These are phyloP conservation scores for Paraleonurus japonicus DNA, from an alignment of 257 asterid genomes.

Conservation along the genomic window DNA sequence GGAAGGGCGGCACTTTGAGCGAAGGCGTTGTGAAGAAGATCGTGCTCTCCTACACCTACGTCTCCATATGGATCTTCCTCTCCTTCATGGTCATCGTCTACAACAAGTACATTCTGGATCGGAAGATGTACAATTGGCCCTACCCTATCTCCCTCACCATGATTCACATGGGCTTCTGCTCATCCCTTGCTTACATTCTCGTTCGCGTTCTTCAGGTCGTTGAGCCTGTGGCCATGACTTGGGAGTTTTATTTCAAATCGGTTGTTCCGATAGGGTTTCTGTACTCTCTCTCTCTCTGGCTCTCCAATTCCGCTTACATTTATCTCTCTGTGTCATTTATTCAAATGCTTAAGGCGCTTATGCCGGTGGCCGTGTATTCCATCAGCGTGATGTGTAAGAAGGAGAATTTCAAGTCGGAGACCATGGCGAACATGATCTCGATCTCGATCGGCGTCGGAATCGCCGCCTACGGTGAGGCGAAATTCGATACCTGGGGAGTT, in stretches of 20 bases:
- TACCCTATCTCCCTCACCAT: constrained; percentile 72
- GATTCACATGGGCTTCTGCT: constrained; percentile 68
- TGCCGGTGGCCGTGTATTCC: constrained; percentile 71
- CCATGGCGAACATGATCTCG: constrained; percentile 64
- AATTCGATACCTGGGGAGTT: constrained; percentile 65
- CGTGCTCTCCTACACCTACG: constrained; percentile 61
- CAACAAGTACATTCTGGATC: constrained; percentile 71
- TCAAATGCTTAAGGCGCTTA: constrained; percentile 71
- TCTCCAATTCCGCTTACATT: constrained; percentile 69
- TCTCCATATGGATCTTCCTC: constrained; percentile 62
- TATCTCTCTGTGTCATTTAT: constrained; percentile 67
- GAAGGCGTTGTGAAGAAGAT: constrained; percentile 61
- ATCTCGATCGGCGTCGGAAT: constrained; percentile 73
- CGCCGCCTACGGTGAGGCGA: constrained; percentile 73
- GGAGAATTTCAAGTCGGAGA: constrained; percentile 44
- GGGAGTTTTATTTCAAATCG: constrained; percentile 62
- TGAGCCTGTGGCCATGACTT: constrained; percentile 62
- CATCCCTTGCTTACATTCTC: constrained; percentile 55
- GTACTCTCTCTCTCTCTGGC: constrained; percentile 60
- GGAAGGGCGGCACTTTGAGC: constrained; percentile 55
- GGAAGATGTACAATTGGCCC: constrained; percentile 78
- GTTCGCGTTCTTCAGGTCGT: constrained; percentile 55
- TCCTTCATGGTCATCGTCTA: constrained; percentile 67
- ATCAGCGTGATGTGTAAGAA: constrained; percentile 50
- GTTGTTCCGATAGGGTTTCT: constrained; percentile 63